A percentile compares a stretch with the other conserved stretches of the same genome.
Conservation (phyloP, 225 moss, liverwort and hornwort species). For the Polytrichum commune region DNA sequence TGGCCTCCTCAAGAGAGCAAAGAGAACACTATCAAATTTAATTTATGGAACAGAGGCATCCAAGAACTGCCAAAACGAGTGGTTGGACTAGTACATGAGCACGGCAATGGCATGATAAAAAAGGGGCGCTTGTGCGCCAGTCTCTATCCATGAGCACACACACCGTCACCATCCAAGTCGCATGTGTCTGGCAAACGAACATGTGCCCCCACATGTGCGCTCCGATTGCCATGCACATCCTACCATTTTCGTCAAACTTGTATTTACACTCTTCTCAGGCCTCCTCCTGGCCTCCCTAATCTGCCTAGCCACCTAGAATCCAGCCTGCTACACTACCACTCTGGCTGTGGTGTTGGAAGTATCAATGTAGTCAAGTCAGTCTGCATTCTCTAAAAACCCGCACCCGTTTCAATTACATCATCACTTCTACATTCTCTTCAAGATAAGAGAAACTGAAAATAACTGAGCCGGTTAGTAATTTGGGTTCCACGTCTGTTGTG, state of each 20-base stretch:
- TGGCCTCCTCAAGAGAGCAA: neutral
- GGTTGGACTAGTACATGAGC: conserved; percentile 34
- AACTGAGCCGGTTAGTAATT: conserved; percentile 46
- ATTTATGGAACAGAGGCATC: conserved; percentile 70
- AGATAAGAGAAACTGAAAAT: neutral
- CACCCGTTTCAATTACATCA: neutral
- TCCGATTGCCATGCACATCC: conserved; percentile 23
- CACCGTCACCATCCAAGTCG: conserved; percentile 26
- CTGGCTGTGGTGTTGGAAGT: conserved; percentile 18
- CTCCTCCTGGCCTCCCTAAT: conserved; percentile 46
- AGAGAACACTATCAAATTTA: conserved; percentile 9
- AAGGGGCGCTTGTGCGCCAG: conserved; percentile 31
- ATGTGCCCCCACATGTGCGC: neutral
- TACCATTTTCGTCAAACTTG: conserved; percentile 60
- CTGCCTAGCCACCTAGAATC: conserved; percentile 61
- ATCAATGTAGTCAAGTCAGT: conserved; percentile 25
- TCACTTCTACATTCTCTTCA: conserved; percentile 18
- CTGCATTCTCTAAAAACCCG: conserved; percentile 22
- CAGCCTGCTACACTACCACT: conserved; percentile 40
- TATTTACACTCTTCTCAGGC: conserved; percentile 75
- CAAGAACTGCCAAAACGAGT: conserved; percentile 54
- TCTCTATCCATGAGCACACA: conserved; percentile 22
- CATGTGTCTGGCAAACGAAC: conserved; percentile 15
- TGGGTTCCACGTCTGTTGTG: conserved; percentile 82
- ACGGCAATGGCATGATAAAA: conserved; percentile 31